Evolutionary conservation across 2,329 filamentous ascomycete genomes (phyloP).

Genomic region (Monosporascus sp.): DNA sequence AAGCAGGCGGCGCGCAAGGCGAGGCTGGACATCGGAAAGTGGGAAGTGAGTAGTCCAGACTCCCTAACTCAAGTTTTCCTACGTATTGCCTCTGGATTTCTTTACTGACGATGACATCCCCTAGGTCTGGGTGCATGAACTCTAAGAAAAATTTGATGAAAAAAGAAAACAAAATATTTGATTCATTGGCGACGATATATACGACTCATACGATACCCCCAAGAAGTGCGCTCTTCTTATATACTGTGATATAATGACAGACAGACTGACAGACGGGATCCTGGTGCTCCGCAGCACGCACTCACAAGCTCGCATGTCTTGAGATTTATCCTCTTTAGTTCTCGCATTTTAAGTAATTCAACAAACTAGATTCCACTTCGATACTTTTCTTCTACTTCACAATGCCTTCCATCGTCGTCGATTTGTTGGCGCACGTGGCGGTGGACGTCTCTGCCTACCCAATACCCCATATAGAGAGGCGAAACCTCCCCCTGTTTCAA

Average conservation of each 20-base stretch:
- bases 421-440: too few species aligned
- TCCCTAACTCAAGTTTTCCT: neutral
- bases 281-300: neutral
- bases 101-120: neutral
- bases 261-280: neutral
- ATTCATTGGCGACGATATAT: neutral
- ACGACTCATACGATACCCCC: neutral
- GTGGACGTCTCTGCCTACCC: too few species aligned
- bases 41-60: slow-evolving; percentile 66
- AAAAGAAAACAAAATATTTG: neutral
- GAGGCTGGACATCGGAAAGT: slow-evolving; percentile 78
- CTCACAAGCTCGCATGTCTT: too few species aligned
- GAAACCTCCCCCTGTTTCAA: too few species aligned
- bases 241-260: neutral
- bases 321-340: neutral
- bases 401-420: too few species aligned
- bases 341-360: neutral
- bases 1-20: slow-evolving; percentile 66
- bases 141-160: neutral
- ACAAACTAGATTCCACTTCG: too few species aligned
- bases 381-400: too few species aligned
- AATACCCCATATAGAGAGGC: too few species aligned
- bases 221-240: neutral
- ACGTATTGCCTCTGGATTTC: neutral
- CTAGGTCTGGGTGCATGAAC: neutral